Percentiles rank a stretch among this genome's conserved stretches.
phyloP scores from a whole-genome alignment of 1,139 yeast genomes.

The Suhomyces coccinellae region DNA sequence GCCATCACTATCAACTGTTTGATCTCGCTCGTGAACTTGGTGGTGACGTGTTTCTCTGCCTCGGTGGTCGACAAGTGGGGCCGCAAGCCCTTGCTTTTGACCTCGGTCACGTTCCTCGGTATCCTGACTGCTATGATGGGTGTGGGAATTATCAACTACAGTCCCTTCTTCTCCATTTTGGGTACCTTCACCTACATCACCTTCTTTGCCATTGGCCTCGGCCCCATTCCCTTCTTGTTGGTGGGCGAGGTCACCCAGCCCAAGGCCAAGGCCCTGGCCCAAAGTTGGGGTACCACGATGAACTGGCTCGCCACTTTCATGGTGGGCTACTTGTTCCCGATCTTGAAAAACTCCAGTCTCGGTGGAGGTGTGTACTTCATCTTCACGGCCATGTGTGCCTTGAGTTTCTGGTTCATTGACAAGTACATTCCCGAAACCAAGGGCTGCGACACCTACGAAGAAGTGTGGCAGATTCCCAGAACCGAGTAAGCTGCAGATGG shows the following conservation, averaged over 20 bases:
- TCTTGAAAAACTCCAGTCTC: slow-evolving; percentile 53
- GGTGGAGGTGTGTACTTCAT: slow-evolving; percentile 82
- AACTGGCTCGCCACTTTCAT: slow-evolving; percentile 90
- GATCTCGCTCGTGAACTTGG: slow-evolving; percentile 70
- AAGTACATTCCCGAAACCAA: slow-evolving; percentile 74
- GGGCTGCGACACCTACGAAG: slow-evolving; percentile 58
- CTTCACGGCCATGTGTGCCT: slow-evolving; percentile 59
- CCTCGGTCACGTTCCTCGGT: slow-evolving; percentile 73
- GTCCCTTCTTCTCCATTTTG: slow-evolving; percentile 55
- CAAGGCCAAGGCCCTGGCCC: slow-evolving; percentile 81
- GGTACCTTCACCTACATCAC: slow-evolving; percentile 75
- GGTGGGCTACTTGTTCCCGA: slow-evolving; percentile 80
- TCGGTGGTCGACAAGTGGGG: slow-evolving; percentile 72
- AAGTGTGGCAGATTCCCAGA: slow-evolving; percentile 51
- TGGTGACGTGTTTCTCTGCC: slow-evolving; percentile 72
- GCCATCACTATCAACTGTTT: slow-evolving; percentile 72
- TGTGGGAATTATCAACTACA: slow-evolving; percentile 55
- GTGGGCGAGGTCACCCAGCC: slow-evolving; percentile 87
- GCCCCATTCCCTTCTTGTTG: slow-evolving; percentile 90
- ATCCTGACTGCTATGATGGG: slow-evolving; percentile 63
- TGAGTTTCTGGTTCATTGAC: slow-evolving; percentile 50
- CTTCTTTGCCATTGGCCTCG: slow-evolving; percentile 86
- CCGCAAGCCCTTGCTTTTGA: slow-evolving; percentile 66
- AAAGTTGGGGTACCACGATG: slow-evolving; percentile 86
- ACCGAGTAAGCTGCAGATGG: slow-evolving; percentile 6